Evolutionary conservation across 345 rosid species (phyloP), one percentile per base, ranked within the genome.

Genomic region (Psidium guajava): DNA sequence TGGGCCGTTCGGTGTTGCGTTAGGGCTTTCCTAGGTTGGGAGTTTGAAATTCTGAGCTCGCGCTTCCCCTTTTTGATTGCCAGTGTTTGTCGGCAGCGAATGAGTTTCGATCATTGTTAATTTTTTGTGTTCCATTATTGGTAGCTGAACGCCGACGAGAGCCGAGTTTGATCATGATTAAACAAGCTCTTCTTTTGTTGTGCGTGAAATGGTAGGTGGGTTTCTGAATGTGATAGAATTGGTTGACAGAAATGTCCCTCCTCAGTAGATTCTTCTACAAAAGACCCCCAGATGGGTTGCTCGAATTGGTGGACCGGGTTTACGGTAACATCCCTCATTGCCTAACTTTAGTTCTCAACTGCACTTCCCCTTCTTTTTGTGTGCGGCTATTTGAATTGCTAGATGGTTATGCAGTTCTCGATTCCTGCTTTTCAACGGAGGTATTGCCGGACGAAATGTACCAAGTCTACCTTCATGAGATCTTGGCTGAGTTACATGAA

Each of bases 211-310:
- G 77, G 77, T 21, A 69, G 77, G 47, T 18, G 77, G 77, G 77
- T 69, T 32, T 69, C 47, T 18, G 77, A 69, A 36, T 18, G 61
- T 64, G 88, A 88, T 69, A 64, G 86, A 81, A 82, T 86, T 80
- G 69, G 83, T 85, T 57, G 86, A 54, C 83, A 20, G 75, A 85
- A 77, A 97, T 97, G 99, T 93, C 98, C 32, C 95, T 96, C 13
- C 90, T 97, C 42, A 94, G 99, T 91, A 91, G 98, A 84, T 97
- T 97, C 84, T 97, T 97, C 83, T 93, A 94, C 92, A 93, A 86
- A 89, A 91, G 99, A 87, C 99, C 99, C 27, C 98, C 98, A 18
- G 98, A 97, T 92, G 99, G 99, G 4, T 90, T 97, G 90, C 98
- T 97, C 88, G 98, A 95, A 86, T 93, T 97, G 87, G 96, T 95